Base-by-base conservation (phyloP, 1,284 basidiomycete species). In the Marasmius sp. region DNA sequence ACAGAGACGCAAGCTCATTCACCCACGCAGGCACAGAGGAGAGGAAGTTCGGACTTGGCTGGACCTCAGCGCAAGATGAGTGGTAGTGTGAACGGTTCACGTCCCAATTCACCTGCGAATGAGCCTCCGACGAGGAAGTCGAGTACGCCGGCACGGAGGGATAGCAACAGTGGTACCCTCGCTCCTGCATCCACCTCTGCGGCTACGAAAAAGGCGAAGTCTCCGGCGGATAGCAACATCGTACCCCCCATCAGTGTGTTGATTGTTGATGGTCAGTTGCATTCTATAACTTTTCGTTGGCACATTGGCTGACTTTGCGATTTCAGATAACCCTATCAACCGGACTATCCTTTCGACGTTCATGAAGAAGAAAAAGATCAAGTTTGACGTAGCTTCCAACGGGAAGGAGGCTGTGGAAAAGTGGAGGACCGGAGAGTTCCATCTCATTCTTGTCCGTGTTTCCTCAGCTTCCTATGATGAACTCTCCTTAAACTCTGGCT, bases 361-460 rank as follows among this genome's bases (percentile, higher is more conserved):
- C 73, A 94, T 99, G 92, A 89, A 87, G 69, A 94, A 92, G 79
- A 98, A 96, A 79, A 93, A 92, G 77, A 97, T 99, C 75, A 95
- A 94, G 74, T 97, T 91, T 77, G 93, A 96, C 66, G 87, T 97
- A 54, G 97, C 97, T 12, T 94, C 92, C 72, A 95, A 99, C 73
- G 97, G 97, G 41, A 86, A 90, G 64, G 96, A 99, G 76, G 97
- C 97, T 0, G 94, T 99, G 9, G 86, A 95, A 67, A 98, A 98
- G 75, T 99, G 97, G 96, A 85, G 86, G 65, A 92, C 87, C 9
- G 97, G 97, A 10, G 89, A 85, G 49, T 99, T 98, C 76, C 97
- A 99, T 80, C 81, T 99, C 58, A 98, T 99, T 64, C 77, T 99
- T 75, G 95, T 97, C 67, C 69, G 90, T 58, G 61, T 39, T 37